Percentiles rank a stretch among this genome's conserved stretches.
These are phyloP conservation scores for Apiotrichum sp. DNA, from an alignment of 1,284 basidiomycete genomes.

Conservation along the genomic window DNA sequence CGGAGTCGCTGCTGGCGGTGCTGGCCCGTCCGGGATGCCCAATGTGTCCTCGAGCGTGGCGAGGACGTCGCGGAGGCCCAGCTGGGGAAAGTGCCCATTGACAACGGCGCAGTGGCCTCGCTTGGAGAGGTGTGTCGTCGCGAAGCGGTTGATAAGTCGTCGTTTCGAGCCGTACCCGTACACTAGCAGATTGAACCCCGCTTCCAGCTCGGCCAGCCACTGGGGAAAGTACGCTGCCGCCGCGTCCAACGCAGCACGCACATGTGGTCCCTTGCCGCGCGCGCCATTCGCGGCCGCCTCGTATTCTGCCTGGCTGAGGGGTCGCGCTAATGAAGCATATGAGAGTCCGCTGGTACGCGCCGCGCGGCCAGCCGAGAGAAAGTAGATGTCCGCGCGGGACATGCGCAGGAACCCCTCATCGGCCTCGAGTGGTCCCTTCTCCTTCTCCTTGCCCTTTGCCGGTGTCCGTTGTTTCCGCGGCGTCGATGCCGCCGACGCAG, in stretches of 20 bases:
- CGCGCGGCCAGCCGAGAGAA: constrained; percentile 57
- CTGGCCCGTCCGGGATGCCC: constrained; percentile 43
- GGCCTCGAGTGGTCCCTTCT: constrained; percentile 7
- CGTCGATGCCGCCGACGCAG: constrained; percentile 22
- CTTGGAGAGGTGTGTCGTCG: constrained; percentile 53
- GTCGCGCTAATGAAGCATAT: constrained; percentile 64
- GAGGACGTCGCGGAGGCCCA: constrained; percentile 65
- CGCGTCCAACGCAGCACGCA: constrained; percentile 24
- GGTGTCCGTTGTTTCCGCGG: constrained; percentile 18
- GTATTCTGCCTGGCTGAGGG: constrained; percentile 47
- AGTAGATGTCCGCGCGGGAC: constrained; percentile 70
- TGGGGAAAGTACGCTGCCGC: constrained; percentile 35
- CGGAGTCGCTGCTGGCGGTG: constrained; percentile 30
- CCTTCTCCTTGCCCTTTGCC: neutral
- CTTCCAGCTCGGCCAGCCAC: constrained; percentile 63
- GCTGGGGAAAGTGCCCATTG: constrained; percentile 70
- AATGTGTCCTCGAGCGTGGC: constrained; percentile 54
- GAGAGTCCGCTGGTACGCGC: constrained; percentile 66
- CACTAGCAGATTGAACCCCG: constrained; percentile 78
- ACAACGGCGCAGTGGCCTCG: constrained; percentile 67
- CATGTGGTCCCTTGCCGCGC: constrained; percentile 12
- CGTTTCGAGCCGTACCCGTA: constrained; percentile 85
- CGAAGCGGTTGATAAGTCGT: constrained; percentile 65
- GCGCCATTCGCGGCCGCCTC: constrained; percentile 18
- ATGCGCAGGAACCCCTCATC: constrained; percentile 41